phyloP scores from a whole-genome alignment of 768 basidiomycete species.

The Coprinopsis strossmayeri region DNA sequence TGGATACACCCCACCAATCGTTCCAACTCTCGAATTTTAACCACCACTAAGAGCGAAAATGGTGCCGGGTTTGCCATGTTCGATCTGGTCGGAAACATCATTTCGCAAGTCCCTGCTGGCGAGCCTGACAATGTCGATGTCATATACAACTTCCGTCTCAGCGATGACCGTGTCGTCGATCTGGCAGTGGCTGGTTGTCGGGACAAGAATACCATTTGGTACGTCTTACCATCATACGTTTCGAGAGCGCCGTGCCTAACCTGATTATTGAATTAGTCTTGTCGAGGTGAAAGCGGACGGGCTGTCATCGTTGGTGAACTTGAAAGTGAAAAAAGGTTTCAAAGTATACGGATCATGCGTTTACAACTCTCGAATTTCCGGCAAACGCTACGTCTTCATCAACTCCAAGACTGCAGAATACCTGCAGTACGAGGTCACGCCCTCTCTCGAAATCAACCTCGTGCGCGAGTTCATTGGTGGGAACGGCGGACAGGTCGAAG shows the following conservation, averaged over 20 bases:
- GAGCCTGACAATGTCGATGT: conserved; percentile 3
- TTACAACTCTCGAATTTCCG: neutral
- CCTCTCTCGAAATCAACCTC: neutral
- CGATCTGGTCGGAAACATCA: neutral
- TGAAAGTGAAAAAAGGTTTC: neutral
- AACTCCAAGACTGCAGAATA: conserved; percentile 3
- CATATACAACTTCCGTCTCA: neutral
- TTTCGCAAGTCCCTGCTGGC: conserved; percentile 1
- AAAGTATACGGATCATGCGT: conserved; percentile 3
- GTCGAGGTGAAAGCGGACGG: neutral
- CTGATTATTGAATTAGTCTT: neutral
- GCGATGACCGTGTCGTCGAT: neutral
- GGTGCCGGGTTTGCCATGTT: conserved; percentile 4
- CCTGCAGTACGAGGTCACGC: neutral
- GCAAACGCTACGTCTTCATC: conserved; percentile 4
- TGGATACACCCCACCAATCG: conserved; percentile 3
- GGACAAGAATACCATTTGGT: conserved; percentile 3
- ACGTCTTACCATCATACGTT: too few species aligned
- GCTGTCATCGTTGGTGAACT: neutral
- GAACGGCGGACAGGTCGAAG: conserved; percentile 2
- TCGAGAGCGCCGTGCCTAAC: too few species aligned
- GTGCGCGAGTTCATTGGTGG: conserved; percentile 1
- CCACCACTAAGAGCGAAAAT: conserved; percentile 1
- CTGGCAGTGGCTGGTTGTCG: conserved; percentile 1
- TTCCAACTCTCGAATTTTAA: neutral